Evolutionary conservation across 1,284 basidiomycete genomes (phyloP), one percentile per base, ranked within the genome.

Genomic region (Malassezia caprae): DNA sequence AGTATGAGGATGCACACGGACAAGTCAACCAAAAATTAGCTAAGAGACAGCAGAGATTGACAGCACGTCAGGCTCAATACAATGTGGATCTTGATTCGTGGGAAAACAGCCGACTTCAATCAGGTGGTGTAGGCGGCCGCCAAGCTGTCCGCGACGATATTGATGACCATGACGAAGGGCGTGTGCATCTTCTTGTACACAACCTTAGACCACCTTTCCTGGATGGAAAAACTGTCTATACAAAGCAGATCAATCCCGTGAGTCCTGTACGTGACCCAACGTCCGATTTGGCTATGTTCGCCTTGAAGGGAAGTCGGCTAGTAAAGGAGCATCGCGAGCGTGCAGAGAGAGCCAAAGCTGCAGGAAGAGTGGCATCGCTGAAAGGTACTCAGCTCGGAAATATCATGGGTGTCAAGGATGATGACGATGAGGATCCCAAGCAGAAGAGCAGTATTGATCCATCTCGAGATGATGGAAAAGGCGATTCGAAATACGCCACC

Each of bases 171-270:
- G 90, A 93, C 69, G 94, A 96, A 75, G 89, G 87, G 0, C 86
- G 90, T 0, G 91, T 98, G 0, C 94, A 98, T 72, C 87, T 99
- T 39, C 86, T 98, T 76, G 87, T 96, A 0, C 94, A 98, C 68
- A 87, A 96, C 73, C 82, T 98, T 50, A 94, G 94, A 65, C 94
- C 94, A 0, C 94, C 94, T 0, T 99, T 98, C 79, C 80, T 99
- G 53, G 93, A 98, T 67, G 94, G 94, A 0, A 86, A 88, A 21
- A 91, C 88, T 0, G 87, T 96, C 0, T 99, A 87, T 75, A 99
- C 94, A 2, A 91, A 87, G 73, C 94, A 98, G 73, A 80, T 98
- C 15, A 93, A 96, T 48, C 91, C 94, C 0, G 88, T 98, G 76
- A 96, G 96, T 68, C 94, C 94, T 0, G 88, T 98, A 61, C 84